Evolutionary conservation across 2,329 filamentous ascomycete species (phyloP), one percentile per base, ranked within the genome.

Genomic region (Pyricularia sp.): DNA sequence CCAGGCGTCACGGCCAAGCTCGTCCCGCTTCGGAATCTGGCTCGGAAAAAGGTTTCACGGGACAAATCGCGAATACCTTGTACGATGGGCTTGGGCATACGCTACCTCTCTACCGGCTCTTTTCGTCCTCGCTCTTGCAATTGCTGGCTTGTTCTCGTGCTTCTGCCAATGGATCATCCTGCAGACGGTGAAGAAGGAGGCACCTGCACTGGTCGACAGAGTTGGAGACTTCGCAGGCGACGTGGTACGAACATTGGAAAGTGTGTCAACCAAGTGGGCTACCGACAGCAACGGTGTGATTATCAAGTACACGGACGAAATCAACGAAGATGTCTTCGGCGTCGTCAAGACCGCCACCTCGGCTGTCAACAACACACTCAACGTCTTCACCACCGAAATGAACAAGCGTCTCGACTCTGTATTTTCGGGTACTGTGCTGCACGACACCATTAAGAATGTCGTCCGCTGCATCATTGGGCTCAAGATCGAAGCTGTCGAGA

Each of bases 391-490:
- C 64, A 82, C 89, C 65, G 83, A 89, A 69, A 96, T 96, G 79
- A 84, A 85, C 68, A 80, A 84, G 19, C 87, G 86, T 6, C 81
- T 99, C 65, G 88, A 91, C 68, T 78, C 78, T 0, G 90, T 89
- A 3, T 97, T 97, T 73, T 90, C 91, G 63, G 87, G 86, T 61
- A 97, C 93, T 0, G 77, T 93, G 57, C 86, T 96, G 59, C 84
- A 91, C 68, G 84, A 88, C 31, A 90, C 92, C 0, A 87, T 96
- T 71, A 81, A 86, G 71, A 88, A 90, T 59, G 85, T 97, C 40
- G 82, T 97, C 68, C 84, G 90, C 72, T 97, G 94, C 72, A 81
- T 97, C n/a, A 85, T 97, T 68, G 86, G 88, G 8, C 81, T 96
- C 72, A 97, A 97, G 79, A 82, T 97, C 68, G 86, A 90, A 69